Evolutionary conservation across 2,329 filamentous ascomycete species (phyloP), one percentile per base, ranked within the genome.

Genomic region (Epichloe sp.): DNA sequence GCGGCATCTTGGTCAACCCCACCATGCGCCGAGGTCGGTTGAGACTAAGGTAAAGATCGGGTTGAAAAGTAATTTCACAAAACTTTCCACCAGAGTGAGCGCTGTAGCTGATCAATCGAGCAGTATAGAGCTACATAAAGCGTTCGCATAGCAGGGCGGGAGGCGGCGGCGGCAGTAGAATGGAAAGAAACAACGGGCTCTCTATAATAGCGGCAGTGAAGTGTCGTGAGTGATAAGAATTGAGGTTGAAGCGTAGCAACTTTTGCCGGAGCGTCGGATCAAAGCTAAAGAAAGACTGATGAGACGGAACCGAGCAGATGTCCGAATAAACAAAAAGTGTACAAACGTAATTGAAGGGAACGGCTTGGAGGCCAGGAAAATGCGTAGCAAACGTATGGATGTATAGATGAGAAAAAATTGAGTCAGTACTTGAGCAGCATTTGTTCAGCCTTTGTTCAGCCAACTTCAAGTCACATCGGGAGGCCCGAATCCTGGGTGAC

Each of bases 1-100:
- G 88, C 72, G 90, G 89, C 90, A 95, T 95, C 72, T 77, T 77
- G 75, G 75, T 70, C 74, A 75, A 73, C 77, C 77, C 78, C 52
- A 52, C 49, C 52, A 49, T 50, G 34, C 49, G 37, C 46, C 37
- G 19, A 43, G 46, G 41, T 36, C 45, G 47, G 44, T 15, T 44
- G 47, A 46, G 48, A 41, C 10, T 8, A 46, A 14, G 40, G 34
- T 42, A 11, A 10, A 17, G 26, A 60, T 55, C 55, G 19, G 31
- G 40, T 19, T 53, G 56, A 55, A 26, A 38, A 37, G 3, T 35
- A 49, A 3, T 6, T 7, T 31, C n/a, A 26, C n/a, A 17, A 35
- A 43, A 40, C 23, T 19, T 36, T 40, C 10, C 23, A 45, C 15
- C 23, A 36, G 26, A 44, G 23, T 12, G 50, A 26, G 34, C 14